Percentiles rank a stretch among this genome's conserved stretches.
Evolutionary conservation across 2,329 filamentous ascomycete genomes (phyloP).

Genomic region (Lecanicillium sp.): DNA sequence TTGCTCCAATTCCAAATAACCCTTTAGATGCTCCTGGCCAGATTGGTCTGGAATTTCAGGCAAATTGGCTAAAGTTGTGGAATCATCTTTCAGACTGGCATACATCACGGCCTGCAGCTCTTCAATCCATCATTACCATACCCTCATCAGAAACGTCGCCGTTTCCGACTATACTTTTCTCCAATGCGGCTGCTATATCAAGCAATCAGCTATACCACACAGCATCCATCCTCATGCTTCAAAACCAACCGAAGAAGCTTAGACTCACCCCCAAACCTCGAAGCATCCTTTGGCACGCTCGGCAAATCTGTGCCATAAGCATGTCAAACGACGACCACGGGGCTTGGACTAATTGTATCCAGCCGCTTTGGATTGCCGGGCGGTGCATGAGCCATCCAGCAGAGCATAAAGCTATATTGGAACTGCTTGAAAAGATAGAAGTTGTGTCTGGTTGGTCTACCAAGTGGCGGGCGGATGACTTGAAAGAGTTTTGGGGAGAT

Average conservation of each 20-base stretch:
- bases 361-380: constrained; percentile 46
- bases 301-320: constrained; percentile 44
- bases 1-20: constrained; percentile 15
- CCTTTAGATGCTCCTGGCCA: no score
- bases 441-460: constrained; percentile 44
- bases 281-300: constrained; percentile 41
- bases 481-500: constrained; percentile 43
- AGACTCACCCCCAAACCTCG: constrained; percentile 29
- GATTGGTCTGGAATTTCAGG: constrained; percentile 12
- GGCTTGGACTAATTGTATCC: constrained; percentile 45
- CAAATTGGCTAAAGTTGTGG: constrained; percentile 29
- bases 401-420: constrained; percentile 33
- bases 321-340: constrained; percentile 43
- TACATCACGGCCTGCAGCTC: constrained; percentile 23
- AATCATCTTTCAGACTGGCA: constrained; percentile 33
- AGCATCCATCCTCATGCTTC: constrained; percentile 40
- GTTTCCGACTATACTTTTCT: constrained; percentile 42
- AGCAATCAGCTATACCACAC: constrained; percentile 48
- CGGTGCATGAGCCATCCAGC: constrained; percentile 39
- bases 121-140: constrained; percentile 26
- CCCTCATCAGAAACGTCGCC: constrained; percentile 32
- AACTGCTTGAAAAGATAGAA: constrained; percentile 40
- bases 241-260: constrained; percentile 31
- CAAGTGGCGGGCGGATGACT: constrained; percentile 41
- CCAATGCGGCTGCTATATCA: constrained; percentile 42